Evolutionary conservation across 768 basidiomycete genomes (phyloP), one percentile per base, ranked within the genome.

Genomic region (Leccinellum luteum): DNA sequence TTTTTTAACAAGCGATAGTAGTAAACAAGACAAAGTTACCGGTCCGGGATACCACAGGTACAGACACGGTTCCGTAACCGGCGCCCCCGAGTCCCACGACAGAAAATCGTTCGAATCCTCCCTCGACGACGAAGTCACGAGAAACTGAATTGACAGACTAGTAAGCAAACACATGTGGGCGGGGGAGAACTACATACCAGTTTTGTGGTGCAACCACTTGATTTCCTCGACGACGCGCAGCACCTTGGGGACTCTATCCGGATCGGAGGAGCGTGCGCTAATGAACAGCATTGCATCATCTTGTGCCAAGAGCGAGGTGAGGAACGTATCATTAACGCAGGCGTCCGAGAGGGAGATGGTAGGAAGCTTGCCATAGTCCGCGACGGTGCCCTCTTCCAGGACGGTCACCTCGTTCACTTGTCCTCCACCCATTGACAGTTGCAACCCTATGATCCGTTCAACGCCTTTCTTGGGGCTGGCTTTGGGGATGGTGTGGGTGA

Each of bases 211-310:
- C 52, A 86, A 76, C n/a, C 90, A 81, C 66, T 89, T 93, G 0
- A 84, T 85, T 66, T 90, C 83, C 64, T 92, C 89, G 0, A 91
- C 90, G 4, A 92, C 85, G 54, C 85, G 85, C 32, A 93, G 76
- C 1, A 92, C 91, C 64, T 90, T 92, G 4, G 89, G 81, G 3
- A 92, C 92, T 48, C 87, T 77, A 3, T 78, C 75, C 1, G 83
- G 72, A 17, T 82, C 80, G 28, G 81, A 79, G 7, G 90, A 89
- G 27, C 85, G 81, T 27, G 93, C 73, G 6, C 85, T 85, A 55
- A 93, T 81, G 65, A 91, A 93, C 13, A 93, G 72, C 82, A 94
- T 86, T 6, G 87, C 86, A 57, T 89, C 85, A 57, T 92, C 89
- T 89, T 90, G 52, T 21, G 3, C 19, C 1, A 30, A 17, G 27